Percentiles rank a stretch among this genome's conserved stretches.
phyloP scores from a whole-genome alignment of 495 filamentous ascomycete species.

The Aspergillus conjunctus region DNA sequence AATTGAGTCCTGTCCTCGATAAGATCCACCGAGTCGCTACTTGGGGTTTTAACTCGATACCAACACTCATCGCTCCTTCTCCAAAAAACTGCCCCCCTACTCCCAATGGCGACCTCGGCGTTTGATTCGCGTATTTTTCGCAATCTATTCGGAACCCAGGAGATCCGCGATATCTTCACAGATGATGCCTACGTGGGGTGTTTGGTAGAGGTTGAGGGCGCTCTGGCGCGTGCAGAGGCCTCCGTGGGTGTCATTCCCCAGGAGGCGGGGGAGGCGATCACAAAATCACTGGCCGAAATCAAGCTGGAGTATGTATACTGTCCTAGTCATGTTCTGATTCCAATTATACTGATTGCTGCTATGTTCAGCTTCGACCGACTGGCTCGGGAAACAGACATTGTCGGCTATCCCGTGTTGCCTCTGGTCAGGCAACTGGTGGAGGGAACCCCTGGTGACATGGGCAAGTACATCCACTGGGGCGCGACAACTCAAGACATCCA shows the following conservation, averaged over 20 bases:
- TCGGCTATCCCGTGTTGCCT: conserved; percentile 55
- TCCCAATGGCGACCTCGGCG: background rate
- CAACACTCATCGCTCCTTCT: background rate
- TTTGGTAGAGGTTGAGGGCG: conserved; percentile 51
- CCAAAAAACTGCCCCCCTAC: background rate
- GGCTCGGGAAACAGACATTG: conserved; percentile 52
- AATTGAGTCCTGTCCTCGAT: background rate
- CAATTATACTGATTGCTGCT: background rate
- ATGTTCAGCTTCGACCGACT: conserved; percentile 35
- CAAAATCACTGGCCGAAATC: conserved; percentile 31
- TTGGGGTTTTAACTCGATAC: background rate
- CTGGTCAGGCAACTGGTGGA: conserved; percentile 47
- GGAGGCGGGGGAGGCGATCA: conserved; percentile 42
- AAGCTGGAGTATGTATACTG: conserved; percentile 33
- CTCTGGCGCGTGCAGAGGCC: conserved; percentile 49
- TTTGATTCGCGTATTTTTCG: conserved; percentile 52
- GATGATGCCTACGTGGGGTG: conserved; percentile 49
- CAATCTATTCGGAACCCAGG: conserved; percentile 51
- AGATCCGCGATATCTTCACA: conserved; percentile 52
- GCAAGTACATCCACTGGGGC: conserved; percentile 58
- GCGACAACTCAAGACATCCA: conserved; percentile 59
- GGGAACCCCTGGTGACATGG: conserved; percentile 41
- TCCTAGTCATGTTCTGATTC: background rate
- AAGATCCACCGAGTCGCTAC: background rate
- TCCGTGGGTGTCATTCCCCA: conserved; percentile 45